These are phyloP conservation scores for Sesbania bispinosa DNA, from an alignment of 306 rosid species.

Conservation along the genomic window DNA sequence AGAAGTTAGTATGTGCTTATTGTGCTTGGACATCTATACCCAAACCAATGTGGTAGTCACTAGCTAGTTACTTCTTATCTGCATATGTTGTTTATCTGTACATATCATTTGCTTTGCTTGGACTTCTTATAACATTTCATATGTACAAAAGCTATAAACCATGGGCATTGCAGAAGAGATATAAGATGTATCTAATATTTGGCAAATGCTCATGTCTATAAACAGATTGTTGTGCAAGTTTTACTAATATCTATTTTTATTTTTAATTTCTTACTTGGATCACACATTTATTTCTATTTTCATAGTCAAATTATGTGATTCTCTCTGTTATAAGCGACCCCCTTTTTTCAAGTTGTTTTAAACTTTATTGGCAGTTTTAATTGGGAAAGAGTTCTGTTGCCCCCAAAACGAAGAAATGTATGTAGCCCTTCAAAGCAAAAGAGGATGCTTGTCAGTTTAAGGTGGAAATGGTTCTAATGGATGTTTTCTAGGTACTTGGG, in stretches of 20 bases:
- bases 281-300: background rate
- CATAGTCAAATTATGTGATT: too few species aligned
- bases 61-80: background rate
- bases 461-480: background rate
- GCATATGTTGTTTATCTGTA: too few species aligned
- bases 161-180: background rate
- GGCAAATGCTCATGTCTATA: background rate
- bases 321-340: background rate
- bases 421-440: background rate
- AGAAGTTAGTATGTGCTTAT: conserved; percentile 69
- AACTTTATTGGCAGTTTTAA: background rate
- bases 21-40: conserved; percentile 62
- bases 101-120: too few species aligned
- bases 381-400: background rate
- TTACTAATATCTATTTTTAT: background rate
- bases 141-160: background rate
- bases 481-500: background rate
- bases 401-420: background rate
- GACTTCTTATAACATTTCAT: background rate
- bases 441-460: background rate
- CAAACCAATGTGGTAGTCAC: conserved; percentile 48
- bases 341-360: too few species aligned
- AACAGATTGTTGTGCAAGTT: background rate
- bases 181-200: too few species aligned
- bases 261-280: background rate